Conservation (phyloP, 495 filamentous ascomycete species). For the Annulohypoxylon stygium region DNA sequence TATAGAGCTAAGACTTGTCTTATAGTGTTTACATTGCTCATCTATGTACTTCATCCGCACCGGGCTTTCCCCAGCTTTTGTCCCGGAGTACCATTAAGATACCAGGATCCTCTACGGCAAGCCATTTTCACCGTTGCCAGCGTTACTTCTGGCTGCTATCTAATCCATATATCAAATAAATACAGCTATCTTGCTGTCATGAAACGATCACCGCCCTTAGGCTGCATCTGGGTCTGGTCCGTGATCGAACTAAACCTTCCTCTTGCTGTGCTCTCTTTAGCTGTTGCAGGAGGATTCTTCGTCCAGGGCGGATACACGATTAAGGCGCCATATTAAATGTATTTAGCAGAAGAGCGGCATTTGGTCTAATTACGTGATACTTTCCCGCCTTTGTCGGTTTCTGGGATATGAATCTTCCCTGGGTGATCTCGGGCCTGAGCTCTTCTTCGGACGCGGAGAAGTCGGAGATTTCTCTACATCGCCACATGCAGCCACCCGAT, state of each 20-base stretch:
- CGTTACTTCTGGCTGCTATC: slow-evolving; percentile 74
- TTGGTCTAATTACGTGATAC: slow-evolving; percentile 14
- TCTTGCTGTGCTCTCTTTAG: slow-evolving; percentile 71
- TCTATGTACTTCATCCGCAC: slow-evolving; percentile 71
- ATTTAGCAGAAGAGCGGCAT: background rate
- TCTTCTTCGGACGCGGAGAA: slow-evolving; percentile 19
- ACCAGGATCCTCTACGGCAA: slow-evolving; percentile 66
- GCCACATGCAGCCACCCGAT: slow-evolving; percentile 21
- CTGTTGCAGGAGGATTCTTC: slow-evolving; percentile 72
- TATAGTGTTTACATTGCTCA: slow-evolving; percentile 71
- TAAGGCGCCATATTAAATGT: slow-evolving; percentile 36
- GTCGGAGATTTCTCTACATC: slow-evolving; percentile 21
- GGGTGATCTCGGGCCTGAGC: background rate
- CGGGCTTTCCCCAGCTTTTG: slow-evolving; percentile 56
- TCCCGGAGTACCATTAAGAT: slow-evolving; percentile 59
- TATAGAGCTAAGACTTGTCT: slow-evolving; percentile 41
- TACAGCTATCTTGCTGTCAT: slow-evolving; percentile 87
- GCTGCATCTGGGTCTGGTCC: slow-evolving; percentile 93
- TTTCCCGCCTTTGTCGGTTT: slow-evolving; percentile 17
- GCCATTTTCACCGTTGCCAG: slow-evolving; percentile 70
- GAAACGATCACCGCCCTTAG: slow-evolving; percentile 91
- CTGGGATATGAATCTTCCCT: slow-evolving; percentile 13
- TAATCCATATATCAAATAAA: slow-evolving; percentile 83
- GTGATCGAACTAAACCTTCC: slow-evolving; percentile 86
- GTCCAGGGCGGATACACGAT: slow-evolving; percentile 77